Evolutionary conservation across 75 land plant species (phyloP), one percentile per base, ranked within the genome.

Genomic region (Selaginella tamariscina): DNA sequence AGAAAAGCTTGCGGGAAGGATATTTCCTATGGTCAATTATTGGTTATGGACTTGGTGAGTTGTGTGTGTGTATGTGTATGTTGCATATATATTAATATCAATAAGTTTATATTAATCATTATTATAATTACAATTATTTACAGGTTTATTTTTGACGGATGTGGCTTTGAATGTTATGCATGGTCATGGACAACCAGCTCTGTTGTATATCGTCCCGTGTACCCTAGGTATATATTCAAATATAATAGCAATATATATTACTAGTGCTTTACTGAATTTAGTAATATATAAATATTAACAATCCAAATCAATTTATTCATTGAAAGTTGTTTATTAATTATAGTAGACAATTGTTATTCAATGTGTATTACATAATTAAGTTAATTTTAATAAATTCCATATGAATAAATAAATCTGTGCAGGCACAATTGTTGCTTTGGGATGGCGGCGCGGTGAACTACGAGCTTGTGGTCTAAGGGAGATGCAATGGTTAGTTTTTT

Each of bases 141-240:
- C 82, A 89, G 94, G 94, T 13, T 83, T 89, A 15, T 69, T 82
- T 24, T 32, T 89, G 5, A 89, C 94, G 5, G 88, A 89, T 74
- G 54, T 84, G 55, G 82, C 77, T 32, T 71, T 89, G 65, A 78
- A 77, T 68, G 70, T 86, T 9, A 89, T 89, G 94, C 29, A 89
- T 72, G 86, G 89, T 11, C 85, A 85, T 32, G 94, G 94, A 18
- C 94, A 89, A 68, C 94, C 94, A 31, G 94, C 94, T 20, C 75
- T 89, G 27, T 73, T 89, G 5, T 89, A 89, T 71, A 82, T 89
- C 60, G 94, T 89, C 65, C 94, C 94, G 21, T 86, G 94, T 56
- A 89, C 94, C 22, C 73, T 89, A 71, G 94, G 94, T 89, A 86
- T 73, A 80, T 68, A 20, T 20, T 32, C 9, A 1, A 33, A 22